These are phyloP conservation scores for Xylaria castorea DNA, from an alignment of 495 filamentous ascomycete species.

Conservation along the genomic window DNA sequence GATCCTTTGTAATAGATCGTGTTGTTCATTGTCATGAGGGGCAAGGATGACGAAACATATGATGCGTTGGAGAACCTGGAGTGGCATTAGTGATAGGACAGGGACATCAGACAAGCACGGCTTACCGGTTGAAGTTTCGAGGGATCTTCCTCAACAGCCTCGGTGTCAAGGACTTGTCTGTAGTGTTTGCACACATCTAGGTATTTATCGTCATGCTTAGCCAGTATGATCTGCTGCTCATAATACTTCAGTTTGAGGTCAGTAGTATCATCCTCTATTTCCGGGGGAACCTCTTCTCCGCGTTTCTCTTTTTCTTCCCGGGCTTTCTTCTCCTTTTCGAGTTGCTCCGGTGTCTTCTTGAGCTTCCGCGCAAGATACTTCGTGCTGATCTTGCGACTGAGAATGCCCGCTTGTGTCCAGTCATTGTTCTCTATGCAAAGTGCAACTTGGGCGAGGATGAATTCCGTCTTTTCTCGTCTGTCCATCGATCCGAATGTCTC, in stretches of 20 bases:
- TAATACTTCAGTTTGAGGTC: conserved; percentile 96
- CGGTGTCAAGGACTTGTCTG: conserved; percentile 91
- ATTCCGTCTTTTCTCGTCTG: conserved; percentile 95
- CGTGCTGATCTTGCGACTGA: conserved; percentile 96
- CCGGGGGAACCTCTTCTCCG: conserved; percentile 78
- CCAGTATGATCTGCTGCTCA: conserved; percentile 91
- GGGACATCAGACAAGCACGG: conserved; percentile 17
- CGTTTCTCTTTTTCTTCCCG: conserved; percentile 77
- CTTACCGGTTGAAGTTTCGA: conserved; percentile 82
- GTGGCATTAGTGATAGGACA: conserved; percentile 21
- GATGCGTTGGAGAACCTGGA: conserved; percentile 86
- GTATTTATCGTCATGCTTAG: conserved; percentile 97
- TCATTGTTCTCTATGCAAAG: conserved; percentile 95
- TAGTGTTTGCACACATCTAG: conserved; percentile 98
- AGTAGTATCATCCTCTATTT: conserved; percentile 87
- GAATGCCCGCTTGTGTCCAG: conserved; percentile 93
- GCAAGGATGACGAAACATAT: conserved; percentile 97
- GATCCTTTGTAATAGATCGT: conserved; percentile 93
- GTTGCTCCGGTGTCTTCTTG: conserved; percentile 83
- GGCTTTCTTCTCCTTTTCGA: conserved; percentile 87
- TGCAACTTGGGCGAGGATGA: conserved; percentile 93
- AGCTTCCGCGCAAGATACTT: conserved; percentile 86
- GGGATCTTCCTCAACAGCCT: conserved; percentile 88
- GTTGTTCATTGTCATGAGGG: conserved; percentile 98
- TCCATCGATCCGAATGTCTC: conserved; percentile 99